Percentiles rank a stretch among this genome's conserved stretches.
Evolutionary conservation across 805 yeast genomes (phyloP).

Genomic region (Diddensiella transvaalensis): DNA sequence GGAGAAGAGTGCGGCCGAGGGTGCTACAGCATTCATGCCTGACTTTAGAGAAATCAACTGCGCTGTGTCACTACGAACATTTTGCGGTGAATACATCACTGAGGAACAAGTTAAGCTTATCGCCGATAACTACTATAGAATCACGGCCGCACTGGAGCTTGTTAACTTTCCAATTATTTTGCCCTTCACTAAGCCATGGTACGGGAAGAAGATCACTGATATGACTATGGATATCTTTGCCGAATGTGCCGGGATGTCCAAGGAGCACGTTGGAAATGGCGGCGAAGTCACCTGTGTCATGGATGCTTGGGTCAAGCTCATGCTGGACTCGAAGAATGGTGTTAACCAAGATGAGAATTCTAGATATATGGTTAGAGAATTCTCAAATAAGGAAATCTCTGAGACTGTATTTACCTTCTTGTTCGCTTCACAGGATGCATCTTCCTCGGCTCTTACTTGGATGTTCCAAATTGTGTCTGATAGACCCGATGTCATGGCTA

Average conservation of each 20-base stretch:
- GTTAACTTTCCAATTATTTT: conserved; percentile 96
- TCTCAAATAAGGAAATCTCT: conserved; percentile 85
- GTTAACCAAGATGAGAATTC: conserved; percentile 44
- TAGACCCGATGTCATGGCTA: conserved; percentile 82
- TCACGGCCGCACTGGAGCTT: conserved; percentile 94
- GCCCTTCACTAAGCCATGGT: conserved; percentile 97
- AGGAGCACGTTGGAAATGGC: conserved; percentile 69
- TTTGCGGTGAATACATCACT: conserved; percentile 93
- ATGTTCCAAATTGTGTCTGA: conserved; percentile 94
- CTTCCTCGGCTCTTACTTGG: conserved; percentile 97
- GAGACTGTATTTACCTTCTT: conserved; percentile 95
- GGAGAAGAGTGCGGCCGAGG: conserved; percentile 51
- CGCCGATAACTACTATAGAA: conserved; percentile 87
- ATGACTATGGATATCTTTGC: conserved; percentile 91
- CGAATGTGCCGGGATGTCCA: conserved; percentile 82
- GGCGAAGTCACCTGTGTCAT: conserved; percentile 82
- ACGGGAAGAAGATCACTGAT: conserved; percentile 90
- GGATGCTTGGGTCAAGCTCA: conserved; percentile 91
- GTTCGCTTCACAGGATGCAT: conserved; percentile 97
- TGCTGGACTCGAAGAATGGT: conserved; percentile 64
- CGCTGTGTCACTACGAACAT: conserved; percentile 86
- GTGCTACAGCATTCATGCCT: conserved; percentile 77
- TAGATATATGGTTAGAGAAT: conserved; percentile 68
- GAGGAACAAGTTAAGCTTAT: conserved; percentile 83
- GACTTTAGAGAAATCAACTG: conserved; percentile 95